These are phyloP conservation scores for Cladosporium sp. DNA, from an alignment of 2,329 filamentous ascomycete genomes.

Conservation along the genomic window DNA sequence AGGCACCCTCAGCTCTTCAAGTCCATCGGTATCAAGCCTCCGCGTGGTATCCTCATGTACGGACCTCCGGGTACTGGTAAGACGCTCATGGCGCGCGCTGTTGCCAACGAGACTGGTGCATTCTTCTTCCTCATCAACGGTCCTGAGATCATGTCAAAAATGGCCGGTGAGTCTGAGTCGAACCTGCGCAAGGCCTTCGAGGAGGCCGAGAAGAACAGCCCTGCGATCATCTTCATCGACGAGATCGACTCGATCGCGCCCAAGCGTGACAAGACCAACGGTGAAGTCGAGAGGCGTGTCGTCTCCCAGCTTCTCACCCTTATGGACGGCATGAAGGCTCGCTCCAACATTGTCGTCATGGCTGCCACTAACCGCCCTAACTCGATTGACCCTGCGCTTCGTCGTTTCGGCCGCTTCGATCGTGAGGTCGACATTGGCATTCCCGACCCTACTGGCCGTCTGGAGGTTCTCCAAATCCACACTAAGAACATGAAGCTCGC, in stretches of 20 bases:
- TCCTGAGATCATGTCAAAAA: slow-evolving; percentile 99
- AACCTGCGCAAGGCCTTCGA: slow-evolving; percentile 99
- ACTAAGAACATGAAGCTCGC: slow-evolving; percentile 99
- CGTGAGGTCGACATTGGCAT: slow-evolving; percentile 98
- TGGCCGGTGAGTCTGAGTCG: slow-evolving; percentile 98
- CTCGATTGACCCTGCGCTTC: slow-evolving; percentile 95
- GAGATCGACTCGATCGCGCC: slow-evolving; percentile 99
- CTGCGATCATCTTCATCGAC: slow-evolving; percentile 99
- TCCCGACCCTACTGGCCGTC: slow-evolving; percentile 94
- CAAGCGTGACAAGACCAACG: slow-evolving; percentile 99
- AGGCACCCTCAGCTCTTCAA: slow-evolving; percentile 99
- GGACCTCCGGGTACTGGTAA: slow-evolving; percentile 99
- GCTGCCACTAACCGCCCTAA: slow-evolving; percentile 98
- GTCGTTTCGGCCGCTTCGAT: slow-evolving; percentile 97
- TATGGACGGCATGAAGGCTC: slow-evolving; percentile 99
- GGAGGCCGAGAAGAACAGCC: slow-evolving; percentile 98
- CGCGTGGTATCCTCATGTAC: slow-evolving; percentile 90
- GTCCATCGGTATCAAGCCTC: slow-evolving; percentile 99
- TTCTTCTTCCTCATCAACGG: slow-evolving; percentile 99
- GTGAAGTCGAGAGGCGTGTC: slow-evolving; percentile 96
- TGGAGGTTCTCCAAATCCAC: slow-evolving; percentile 98
- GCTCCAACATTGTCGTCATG: slow-evolving; percentile 98
- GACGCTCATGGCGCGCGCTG: slow-evolving; percentile 97
- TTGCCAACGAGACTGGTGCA: slow-evolving; percentile 97
- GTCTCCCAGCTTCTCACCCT: slow-evolving; percentile 95